Evolutionary conservation across 495 filamentous ascomycete species (phyloP).

Genomic region (Neurospora sublineolata): DNA sequence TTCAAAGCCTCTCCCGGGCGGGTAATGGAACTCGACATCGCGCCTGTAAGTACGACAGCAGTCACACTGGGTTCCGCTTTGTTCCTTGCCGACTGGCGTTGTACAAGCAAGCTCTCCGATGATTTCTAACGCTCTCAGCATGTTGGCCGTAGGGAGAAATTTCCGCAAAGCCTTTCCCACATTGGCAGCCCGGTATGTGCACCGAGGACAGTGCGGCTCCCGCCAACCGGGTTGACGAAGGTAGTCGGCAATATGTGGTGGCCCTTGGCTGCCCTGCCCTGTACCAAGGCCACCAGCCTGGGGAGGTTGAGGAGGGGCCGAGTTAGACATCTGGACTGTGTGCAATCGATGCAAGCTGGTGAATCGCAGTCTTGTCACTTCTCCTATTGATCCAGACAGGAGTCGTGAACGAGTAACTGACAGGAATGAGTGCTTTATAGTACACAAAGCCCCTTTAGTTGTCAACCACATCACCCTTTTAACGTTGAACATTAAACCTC

Average conservation of each 20-base stretch:
- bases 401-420: background rate
- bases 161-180: background rate
- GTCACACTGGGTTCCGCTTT: background rate
- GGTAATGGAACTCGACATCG: background rate
- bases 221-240: background rate
- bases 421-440: background rate
- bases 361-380: background rate
- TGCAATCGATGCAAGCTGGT: background rate
- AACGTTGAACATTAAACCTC: background rate
- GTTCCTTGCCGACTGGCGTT: background rate
- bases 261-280: background rate
- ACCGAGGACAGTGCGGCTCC: background rate
- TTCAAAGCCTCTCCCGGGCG: background rate
- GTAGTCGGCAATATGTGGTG: background rate
- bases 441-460: background rate
- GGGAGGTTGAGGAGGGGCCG: background rate
- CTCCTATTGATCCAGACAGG: background rate
- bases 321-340: background rate
- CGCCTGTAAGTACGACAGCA: background rate
- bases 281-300: background rate
- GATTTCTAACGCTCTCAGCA: background rate
- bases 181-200: background rate
- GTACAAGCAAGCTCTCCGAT: background rate
- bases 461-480: background rate
- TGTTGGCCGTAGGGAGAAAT: background rate